Evolutionary conservation across 495 filamentous ascomycete genomes (phyloP).

Genomic region (Tuber magnatum): DNA sequence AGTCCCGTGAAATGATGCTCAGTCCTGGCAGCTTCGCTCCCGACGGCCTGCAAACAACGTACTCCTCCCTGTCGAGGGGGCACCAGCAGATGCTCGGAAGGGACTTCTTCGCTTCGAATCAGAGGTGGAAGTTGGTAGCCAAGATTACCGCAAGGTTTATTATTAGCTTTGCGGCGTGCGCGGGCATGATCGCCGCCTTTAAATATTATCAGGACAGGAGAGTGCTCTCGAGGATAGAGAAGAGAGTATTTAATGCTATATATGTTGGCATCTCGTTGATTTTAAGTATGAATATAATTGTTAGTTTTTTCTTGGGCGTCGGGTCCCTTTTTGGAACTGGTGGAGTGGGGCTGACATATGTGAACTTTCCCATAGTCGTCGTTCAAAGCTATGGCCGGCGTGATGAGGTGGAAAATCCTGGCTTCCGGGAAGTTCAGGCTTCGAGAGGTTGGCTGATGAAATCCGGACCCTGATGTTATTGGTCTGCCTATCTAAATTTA

Average conservation of each 20-base stretch:
- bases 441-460: conserved; percentile 20
- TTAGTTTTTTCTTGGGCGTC: conserved; percentile 8
- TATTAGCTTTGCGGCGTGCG: conserved; percentile 11
- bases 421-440: conserved; percentile 24
- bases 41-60: not conserved
- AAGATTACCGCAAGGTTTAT: conserved; percentile 18
- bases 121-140: not conserved
- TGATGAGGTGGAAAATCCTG: conserved; percentile 36
- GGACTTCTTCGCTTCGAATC: not conserved
- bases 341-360: not conserved
- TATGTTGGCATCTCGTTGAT: conserved; percentile 32
- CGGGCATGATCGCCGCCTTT: conserved; percentile 15
- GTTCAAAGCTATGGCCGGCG: conserved; percentile 33
- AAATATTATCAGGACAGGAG: conserved; percentile 13
- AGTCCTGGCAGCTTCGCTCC: not conserved
- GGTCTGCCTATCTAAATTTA: conserved; percentile 1
- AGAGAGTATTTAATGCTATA: conserved; percentile 35
- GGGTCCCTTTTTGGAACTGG: not conserved
- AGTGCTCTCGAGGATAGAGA: conserved; percentile 19
- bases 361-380: conserved; percentile 27
- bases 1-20: not conserved
- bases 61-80: not conserved
- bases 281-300: conserved; percentile 35
- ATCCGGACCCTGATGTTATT: not conserved
- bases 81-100: not conserved